Evolutionary conservation across 192 early-diverging fungal genomes (phyloP).

Genomic region (Obelidium mucronatum): DNA sequence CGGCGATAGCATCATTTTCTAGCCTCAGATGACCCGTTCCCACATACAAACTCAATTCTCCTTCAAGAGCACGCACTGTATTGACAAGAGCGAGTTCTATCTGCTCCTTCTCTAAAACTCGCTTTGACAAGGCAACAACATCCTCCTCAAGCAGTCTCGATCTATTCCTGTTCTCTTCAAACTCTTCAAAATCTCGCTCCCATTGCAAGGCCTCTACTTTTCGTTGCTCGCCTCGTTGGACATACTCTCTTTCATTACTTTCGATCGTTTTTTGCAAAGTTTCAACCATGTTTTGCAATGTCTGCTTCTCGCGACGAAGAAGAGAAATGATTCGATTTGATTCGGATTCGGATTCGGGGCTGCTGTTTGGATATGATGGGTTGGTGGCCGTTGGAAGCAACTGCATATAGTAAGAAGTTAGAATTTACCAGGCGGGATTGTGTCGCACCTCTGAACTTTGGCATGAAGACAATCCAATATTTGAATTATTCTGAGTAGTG

Average conservation of each 20-base stretch:
- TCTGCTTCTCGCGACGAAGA: neutral
- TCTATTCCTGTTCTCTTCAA: conserved; percentile 27
- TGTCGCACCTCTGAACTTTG: no score
- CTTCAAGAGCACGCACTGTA: neutral
- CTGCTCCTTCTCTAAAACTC: neutral
- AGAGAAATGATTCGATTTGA: neutral
- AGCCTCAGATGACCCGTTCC: neutral
- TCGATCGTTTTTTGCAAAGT: neutral
- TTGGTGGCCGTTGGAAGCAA: neutral
- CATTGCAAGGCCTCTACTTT: neutral
- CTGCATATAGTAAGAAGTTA: no score
- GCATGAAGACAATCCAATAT: no score
- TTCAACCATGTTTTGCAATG: neutral
- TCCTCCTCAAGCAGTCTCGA: conserved; percentile 5
- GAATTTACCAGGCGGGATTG: no score
- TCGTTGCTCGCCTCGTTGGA: neutral
- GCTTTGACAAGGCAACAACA: neutral
- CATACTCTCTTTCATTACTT: no score
- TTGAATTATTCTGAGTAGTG: neutral
- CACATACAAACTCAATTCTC: conserved; percentile 1
- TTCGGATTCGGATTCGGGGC: neutral
- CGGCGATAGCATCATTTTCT: neutral
- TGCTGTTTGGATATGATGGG: neutral
- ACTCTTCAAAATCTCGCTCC: conserved; percentile 30
- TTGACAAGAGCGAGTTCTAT: neutral